These are phyloP conservation scores for Rhytidhysteron rufulum DNA, from an alignment of 2,329 filamentous ascomycete species.

Conservation along the genomic window DNA sequence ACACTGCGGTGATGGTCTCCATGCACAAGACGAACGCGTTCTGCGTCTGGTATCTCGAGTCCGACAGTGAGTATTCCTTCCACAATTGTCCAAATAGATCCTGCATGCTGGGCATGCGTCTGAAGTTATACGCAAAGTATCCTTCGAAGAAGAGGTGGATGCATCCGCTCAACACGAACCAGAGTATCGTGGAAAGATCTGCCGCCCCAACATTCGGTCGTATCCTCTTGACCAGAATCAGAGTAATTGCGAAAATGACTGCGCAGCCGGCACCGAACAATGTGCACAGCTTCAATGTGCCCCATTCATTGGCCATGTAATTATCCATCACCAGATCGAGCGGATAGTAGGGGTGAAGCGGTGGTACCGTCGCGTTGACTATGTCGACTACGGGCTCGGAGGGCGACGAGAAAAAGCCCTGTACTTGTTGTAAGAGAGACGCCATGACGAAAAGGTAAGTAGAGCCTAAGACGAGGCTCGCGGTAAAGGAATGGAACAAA, in stretches of 20 bases:
- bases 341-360: slow-evolving; percentile 67
- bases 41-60: slow-evolving; percentile 79
- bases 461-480: too few relatives aligned
- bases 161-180: slow-evolving; percentile 72
- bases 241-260: slow-evolving; percentile 56
- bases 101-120: slow-evolving; percentile 61
- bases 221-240: slow-evolving; percentile 49
- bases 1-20: slow-evolving; percentile 74
- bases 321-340: slow-evolving; percentile 57
- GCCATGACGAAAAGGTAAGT: too few relatives aligned
- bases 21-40: slow-evolving; percentile 85
- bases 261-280: slow-evolving; percentile 57
- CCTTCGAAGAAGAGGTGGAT: slow-evolving; percentile 81
- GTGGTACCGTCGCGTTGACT: neutral
- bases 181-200: slow-evolving; percentile 62
- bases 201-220: slow-evolving; percentile 50
- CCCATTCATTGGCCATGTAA: slow-evolving; percentile 64
- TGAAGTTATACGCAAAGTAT: slow-evolving; percentile 72
- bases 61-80: slow-evolving; percentile 88
- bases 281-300: slow-evolving; percentile 55
- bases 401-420: too few relatives aligned
- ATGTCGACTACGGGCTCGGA: neutral
- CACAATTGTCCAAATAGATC: slow-evolving; percentile 79
- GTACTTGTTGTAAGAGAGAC: too few relatives aligned
- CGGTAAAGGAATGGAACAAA: too few relatives aligned